Evolutionary conservation across 371 early-diverging fungal species (phyloP).

Genomic region (Umbelopsis sp.): DNA sequence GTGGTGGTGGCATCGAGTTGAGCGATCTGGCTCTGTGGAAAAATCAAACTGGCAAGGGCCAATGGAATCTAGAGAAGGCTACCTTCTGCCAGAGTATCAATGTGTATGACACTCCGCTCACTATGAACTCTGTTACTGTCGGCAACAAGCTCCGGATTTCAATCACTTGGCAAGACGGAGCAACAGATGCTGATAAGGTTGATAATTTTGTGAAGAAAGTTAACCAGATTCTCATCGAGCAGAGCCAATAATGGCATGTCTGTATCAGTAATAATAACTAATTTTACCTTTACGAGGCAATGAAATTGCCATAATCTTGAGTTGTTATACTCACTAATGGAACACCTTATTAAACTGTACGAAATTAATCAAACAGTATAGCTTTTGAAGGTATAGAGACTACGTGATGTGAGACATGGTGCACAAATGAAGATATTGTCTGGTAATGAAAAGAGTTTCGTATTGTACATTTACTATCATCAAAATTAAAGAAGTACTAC

Average conservation of each 20-base stretch:
- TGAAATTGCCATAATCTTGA: no score
- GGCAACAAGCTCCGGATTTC: constrained; percentile 28
- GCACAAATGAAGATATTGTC: no score
- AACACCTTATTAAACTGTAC: no score
- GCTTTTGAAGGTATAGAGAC: no score
- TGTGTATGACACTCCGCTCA: constrained; percentile 27
- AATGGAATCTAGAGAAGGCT: constrained; percentile 26
- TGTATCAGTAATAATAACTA: neutral
- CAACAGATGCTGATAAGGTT: constrained; percentile 25
- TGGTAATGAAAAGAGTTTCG: neutral
- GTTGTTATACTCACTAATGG: no score
- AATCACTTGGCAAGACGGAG: constrained; percentile 39
- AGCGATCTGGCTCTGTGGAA: constrained; percentile 43
- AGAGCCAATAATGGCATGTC: neutral
- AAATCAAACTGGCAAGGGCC: neutral
- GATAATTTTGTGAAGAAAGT: constrained; percentile 4
- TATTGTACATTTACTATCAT: neutral
- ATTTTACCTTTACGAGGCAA: no score
- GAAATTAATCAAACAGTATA: no score
- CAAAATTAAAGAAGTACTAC: neutral
- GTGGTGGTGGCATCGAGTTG: constrained; percentile 43
- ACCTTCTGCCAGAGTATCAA: constrained; percentile 48
- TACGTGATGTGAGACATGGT: no score
- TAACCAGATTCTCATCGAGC: neutral
- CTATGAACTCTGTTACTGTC: constrained; percentile 31